phyloP scores from a whole-genome alignment of 1,284 basidiomycete genomes.

The Chalciporus piperatoides region DNA sequence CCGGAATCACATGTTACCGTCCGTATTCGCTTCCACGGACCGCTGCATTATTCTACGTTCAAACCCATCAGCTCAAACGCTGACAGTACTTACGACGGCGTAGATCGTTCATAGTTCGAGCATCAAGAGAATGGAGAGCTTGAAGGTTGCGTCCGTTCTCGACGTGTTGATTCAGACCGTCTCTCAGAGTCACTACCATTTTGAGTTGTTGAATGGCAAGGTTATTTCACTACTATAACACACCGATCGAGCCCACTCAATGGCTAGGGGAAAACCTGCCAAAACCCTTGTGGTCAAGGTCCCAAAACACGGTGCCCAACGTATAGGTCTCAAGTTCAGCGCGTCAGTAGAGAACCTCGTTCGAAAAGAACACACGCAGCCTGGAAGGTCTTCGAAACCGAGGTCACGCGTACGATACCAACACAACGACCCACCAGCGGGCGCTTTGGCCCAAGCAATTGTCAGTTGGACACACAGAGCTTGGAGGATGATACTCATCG shows the following conservation, averaged over 20 bases:
- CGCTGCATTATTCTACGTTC: background rate
- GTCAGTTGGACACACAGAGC: slow-evolving; percentile 37
- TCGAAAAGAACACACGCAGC: slow-evolving; percentile 35
- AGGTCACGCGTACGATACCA: slow-evolving; percentile 54
- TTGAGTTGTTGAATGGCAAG: slow-evolving; percentile 9
- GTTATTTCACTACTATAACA: slow-evolving; percentile 6
- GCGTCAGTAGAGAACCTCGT: slow-evolving; percentile 55
- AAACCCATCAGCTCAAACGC: background rate
- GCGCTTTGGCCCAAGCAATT: slow-evolving; percentile 53
- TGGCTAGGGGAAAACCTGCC: slow-evolving; percentile 31
- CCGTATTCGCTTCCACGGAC: background rate
- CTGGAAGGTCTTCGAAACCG: slow-evolving; percentile 19
- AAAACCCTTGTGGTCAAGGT: slow-evolving; percentile 54
- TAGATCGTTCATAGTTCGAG: background rate
- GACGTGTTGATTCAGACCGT: background rate
- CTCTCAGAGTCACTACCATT: slow-evolving; percentile 15
- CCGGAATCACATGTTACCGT: background rate
- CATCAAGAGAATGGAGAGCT: background rate
- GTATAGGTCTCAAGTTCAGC: slow-evolving; percentile 59
- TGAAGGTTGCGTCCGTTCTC: background rate
- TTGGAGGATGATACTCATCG: slow-evolving; percentile 3
- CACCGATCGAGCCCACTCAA: slow-evolving; percentile 10
- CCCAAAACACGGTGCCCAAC: slow-evolving; percentile 70
- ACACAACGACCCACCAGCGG: slow-evolving; percentile 50
- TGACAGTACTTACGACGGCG: background rate